Evolutionary conservation across 2,329 filamentous ascomycete genomes (phyloP).

Genomic region (Dactylellina leptospora): DNA sequence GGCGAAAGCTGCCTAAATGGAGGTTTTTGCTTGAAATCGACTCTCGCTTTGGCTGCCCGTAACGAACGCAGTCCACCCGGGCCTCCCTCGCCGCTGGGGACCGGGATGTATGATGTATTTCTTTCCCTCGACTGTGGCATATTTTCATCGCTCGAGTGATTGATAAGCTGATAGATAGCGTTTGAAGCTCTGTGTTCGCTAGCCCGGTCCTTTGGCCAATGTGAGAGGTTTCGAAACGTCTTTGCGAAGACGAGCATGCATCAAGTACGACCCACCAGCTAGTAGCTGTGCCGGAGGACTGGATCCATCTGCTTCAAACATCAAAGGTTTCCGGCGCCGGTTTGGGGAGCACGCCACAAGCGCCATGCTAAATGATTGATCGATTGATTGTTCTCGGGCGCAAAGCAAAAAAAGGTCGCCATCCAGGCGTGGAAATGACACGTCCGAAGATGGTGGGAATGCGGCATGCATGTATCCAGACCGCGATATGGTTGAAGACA

Average conservation of each 20-base stretch:
- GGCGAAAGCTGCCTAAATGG: conserved; percentile 40
- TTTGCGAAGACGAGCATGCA: conserved; percentile 32
- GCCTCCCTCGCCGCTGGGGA: not conserved
- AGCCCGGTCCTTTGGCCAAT: conserved; percentile 36
- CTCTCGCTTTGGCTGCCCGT: conserved; percentile 31
- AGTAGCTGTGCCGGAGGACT: not conserved
- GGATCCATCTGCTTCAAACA: conserved; percentile 34
- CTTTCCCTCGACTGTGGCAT: not conserved
- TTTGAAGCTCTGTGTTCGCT: not conserved
- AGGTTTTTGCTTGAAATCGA: conserved; percentile 5
- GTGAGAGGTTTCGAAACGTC: conserved; percentile 46
- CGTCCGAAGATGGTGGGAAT: not conserved
- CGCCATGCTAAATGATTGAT: conserved; percentile 26
- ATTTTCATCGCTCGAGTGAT: conserved; percentile 12
- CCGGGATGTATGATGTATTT: not conserved
- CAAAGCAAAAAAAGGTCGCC: not conserved
- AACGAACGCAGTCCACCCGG: conserved; percentile 12
- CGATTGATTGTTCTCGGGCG: not conserved
- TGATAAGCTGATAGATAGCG: conserved; percentile 25
- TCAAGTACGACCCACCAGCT: conserved; percentile 33
- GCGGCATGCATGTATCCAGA: too few relatives aligned
- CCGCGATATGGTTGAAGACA: too few relatives aligned
- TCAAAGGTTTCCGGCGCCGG: conserved; percentile 40
- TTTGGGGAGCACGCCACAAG: conserved; percentile 48
- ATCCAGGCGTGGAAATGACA: too few relatives aligned